A percentile compares a stretch with the other conserved stretches of the same genome.
Conservation (phyloP, 768 basidiomycete species). For the Auricularia auricula-judae region DNA sequence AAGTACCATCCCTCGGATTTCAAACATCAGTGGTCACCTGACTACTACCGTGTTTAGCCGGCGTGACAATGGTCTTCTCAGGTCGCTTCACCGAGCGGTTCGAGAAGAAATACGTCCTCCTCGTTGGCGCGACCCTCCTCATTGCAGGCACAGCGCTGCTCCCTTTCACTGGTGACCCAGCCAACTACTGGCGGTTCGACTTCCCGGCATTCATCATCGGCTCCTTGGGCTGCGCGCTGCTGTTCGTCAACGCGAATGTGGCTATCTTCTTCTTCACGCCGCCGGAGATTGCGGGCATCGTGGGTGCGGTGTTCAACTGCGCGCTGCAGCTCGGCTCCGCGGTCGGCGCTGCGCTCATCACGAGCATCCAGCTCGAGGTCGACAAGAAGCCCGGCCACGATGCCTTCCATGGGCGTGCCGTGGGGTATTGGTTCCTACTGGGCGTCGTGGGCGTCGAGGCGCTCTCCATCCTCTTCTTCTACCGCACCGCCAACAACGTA, state of each 20-base stretch:
- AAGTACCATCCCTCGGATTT: no score
- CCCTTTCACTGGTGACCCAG: conserved; percentile 28
- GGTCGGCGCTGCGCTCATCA: conserved; percentile 36
- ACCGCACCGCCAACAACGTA: not conserved
- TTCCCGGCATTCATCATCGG: conserved; percentile 43
- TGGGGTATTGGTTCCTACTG: conserved; percentile 29
- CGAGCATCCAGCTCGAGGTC: conserved; percentile 36
- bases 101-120: conserved; percentile 32
- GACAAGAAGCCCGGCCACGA: conserved; percentile 17
- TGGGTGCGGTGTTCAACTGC: conserved; percentile 45
- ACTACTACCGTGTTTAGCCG: no score
- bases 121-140: conserved; percentile 28
- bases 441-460: conserved; percentile 23
- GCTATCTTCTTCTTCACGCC: conserved; percentile 40
- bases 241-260: conserved; percentile 39
- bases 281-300: conserved; percentile 35
- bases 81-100: not conserved
- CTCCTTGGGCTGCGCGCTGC: conserved; percentile 32
- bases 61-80: not conserved
- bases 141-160: conserved; percentile 30
- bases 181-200: conserved; percentile 34
- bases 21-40: no score
- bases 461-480: conserved; percentile 23
- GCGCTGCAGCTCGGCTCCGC: conserved; percentile 44
- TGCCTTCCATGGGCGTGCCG: conserved; percentile 29